Conservation (phyloP, 176 grass and related monocot genomes). For the Cenchrus fungigraminus region DNA sequence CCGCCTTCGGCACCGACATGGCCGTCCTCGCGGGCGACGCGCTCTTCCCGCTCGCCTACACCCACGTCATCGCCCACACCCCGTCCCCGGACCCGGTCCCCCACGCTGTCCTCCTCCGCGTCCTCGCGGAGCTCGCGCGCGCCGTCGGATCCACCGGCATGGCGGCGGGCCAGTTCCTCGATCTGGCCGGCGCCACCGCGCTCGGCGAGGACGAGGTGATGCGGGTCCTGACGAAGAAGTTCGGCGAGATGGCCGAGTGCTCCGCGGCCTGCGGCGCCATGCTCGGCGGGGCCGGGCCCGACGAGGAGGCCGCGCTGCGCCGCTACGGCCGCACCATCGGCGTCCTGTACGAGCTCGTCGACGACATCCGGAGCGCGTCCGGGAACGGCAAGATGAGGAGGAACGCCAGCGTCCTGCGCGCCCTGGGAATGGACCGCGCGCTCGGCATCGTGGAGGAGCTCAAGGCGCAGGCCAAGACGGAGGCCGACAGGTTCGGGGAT, state of each 20-base stretch:
- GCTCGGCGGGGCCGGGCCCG: constrained; percentile 63
- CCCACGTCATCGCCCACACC: constrained; percentile 68
- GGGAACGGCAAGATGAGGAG: constrained; percentile 78
- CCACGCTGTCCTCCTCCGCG: constrained; percentile 56
- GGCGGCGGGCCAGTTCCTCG: constrained; percentile 83
- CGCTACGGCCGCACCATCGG: constrained; percentile 82
- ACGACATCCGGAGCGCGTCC: constrained; percentile 81
- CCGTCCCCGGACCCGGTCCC: constrained; percentile 59
- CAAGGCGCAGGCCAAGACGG: constrained; percentile 75
- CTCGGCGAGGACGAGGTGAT: constrained; percentile 79
- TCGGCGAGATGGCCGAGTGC: constrained; percentile 93
- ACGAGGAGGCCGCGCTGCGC: constrained; percentile 70
- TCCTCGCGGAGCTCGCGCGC: constrained; percentile 83
- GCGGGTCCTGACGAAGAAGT: constrained; percentile 86
- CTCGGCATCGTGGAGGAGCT: constrained; percentile 80
- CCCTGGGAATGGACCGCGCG: constrained; percentile 71
- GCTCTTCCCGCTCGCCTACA: constrained; percentile 81
- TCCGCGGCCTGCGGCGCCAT: constrained; percentile 90
- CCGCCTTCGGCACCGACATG: constrained; percentile 66
- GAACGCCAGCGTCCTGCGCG: constrained; percentile 69
- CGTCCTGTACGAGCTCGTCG: constrained; percentile 86
- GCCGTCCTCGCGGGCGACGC: constrained; percentile 82
- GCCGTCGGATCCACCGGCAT: constrained; percentile 89
- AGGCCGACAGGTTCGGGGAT: constrained; percentile 62
- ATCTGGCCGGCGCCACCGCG: constrained; percentile 64